phyloP scores from a whole-genome alignment of 805 yeast genomes.

The Hanseniaspora guilliermondii region DNA sequence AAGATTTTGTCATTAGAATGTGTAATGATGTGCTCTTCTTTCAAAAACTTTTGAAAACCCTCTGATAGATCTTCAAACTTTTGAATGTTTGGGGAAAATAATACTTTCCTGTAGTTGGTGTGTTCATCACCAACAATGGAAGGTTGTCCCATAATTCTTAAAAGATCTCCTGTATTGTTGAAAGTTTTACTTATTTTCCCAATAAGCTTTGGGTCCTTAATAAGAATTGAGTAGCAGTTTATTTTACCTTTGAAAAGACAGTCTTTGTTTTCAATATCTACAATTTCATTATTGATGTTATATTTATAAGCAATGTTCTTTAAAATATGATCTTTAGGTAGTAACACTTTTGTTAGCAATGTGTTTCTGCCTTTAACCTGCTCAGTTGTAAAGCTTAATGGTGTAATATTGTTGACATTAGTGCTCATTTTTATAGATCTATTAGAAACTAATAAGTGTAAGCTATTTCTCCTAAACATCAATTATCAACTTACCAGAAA shows the following conservation, averaged over 20 bases:
- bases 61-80: background rate
- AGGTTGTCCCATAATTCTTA: constrained; percentile 8
- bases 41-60: constrained; percentile 32
- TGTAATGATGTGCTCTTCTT: constrained; percentile 35
- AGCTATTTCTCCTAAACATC: background rate
- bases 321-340: background rate
- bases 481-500: background rate
- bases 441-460: background rate
- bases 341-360: background rate
- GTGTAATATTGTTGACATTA: background rate
- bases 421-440: background rate
- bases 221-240: background rate
- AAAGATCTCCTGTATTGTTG: constrained; percentile 3
- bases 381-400: background rate
- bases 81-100: constrained; percentile 1
- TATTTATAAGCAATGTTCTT: constrained; percentile 4
- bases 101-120: constrained; percentile 4
- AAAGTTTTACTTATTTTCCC: background rate
- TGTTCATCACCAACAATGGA: constrained; percentile 17
- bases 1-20: constrained; percentile 28
- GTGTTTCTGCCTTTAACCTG: background rate
- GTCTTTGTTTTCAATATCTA: constrained; percentile 6
- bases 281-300: background rate
- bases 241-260: background rate
- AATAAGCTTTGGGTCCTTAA: constrained; percentile 1